Evolutionary conservation across 108 stramenopile species (phyloP).

Genomic region (Seminavis robusta): DNA sequence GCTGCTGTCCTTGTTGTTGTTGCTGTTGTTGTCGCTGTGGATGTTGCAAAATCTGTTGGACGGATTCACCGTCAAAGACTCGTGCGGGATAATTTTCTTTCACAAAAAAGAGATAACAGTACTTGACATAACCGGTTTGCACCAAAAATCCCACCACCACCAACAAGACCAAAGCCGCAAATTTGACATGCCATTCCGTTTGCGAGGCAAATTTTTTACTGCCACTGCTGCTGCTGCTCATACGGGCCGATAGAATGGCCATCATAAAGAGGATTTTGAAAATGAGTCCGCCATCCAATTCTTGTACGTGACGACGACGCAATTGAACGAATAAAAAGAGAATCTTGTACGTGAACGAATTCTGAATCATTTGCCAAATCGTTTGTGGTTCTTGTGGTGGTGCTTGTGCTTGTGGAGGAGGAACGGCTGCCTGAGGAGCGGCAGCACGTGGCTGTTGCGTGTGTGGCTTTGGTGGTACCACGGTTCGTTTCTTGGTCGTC

Average conservation of each 20-base stretch:
- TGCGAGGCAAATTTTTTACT: slow-evolving; percentile 1
- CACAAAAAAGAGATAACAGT: slow-evolving; percentile 34
- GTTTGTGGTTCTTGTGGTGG: background rate
- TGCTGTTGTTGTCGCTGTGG: background rate
- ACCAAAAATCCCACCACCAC: slow-evolving; percentile 26
- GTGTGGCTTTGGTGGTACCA: background rate
- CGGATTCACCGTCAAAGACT: slow-evolving; percentile 24
- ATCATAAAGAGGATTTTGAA: slow-evolving; percentile 39
- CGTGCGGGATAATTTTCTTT: slow-evolving; percentile 22
- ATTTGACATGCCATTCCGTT: background rate
- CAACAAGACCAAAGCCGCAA: slow-evolving; percentile 4
- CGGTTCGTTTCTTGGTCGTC: background rate
- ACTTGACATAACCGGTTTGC: slow-evolving; percentile 24
- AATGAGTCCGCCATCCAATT: slow-evolving; percentile 24
- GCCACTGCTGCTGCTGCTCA: slow-evolving; percentile 5
- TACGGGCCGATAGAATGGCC: slow-evolving; percentile 13
- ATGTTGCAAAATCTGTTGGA: slow-evolving; percentile 7
- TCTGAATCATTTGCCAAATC: background rate
- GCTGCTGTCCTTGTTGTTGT: background rate
- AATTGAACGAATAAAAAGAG: slow-evolving; percentile 1
- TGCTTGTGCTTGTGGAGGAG: background rate
- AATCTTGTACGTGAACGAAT: background rate
- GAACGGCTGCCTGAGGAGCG: background rate
- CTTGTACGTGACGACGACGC: slow-evolving; percentile 11
- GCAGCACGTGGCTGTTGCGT: background rate